Percentiles rank a stretch among this genome's conserved stretches.
Evolutionary conservation across 176 grass and related monocot species (phyloP).

Genomic region (Lolium rigidum): DNA sequence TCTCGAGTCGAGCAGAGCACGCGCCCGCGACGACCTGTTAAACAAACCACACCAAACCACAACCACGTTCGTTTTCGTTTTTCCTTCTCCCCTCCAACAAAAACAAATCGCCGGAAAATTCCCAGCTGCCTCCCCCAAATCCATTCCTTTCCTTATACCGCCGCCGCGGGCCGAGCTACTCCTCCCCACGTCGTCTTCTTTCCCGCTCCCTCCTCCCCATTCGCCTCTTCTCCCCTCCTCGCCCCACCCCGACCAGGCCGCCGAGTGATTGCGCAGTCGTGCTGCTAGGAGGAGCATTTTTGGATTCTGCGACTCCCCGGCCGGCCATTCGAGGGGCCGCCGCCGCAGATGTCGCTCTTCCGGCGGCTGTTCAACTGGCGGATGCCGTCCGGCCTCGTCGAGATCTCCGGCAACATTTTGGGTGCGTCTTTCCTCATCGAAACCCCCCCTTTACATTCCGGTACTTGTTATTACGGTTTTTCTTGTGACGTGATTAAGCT

Average conservation of each 20-base stretch:
- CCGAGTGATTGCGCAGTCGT: neutral
- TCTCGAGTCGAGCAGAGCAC: slow-evolving; percentile 29
- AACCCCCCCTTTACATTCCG: neutral
- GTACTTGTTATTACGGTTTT: neutral
- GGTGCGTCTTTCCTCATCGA: slow-evolving; percentile 42
- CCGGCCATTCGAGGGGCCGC: neutral
- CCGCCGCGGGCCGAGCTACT: slow-evolving; percentile 27
- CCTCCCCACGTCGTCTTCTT: slow-evolving; percentile 36
- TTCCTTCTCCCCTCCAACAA: neutral
- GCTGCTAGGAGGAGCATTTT: neutral
- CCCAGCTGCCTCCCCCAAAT: slow-evolving; percentile 2
- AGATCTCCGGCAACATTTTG: slow-evolving; percentile 84
- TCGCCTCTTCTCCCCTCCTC: neutral
- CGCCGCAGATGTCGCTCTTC: slow-evolving; percentile 73
- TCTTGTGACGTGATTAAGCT: neutral
- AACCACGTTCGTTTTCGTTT: neutral
- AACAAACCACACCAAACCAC: slow-evolving; percentile 16
- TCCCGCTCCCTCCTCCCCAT: neutral
- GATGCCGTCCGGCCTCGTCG: slow-evolving; percentile 79
- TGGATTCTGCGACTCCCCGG: neutral
- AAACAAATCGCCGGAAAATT: slow-evolving; percentile 42
- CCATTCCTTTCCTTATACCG: neutral
- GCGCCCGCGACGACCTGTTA: slow-evolving; percentile 47
- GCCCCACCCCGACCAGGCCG: neutral
- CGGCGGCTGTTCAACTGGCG: slow-evolving; percentile 88